Base-by-base conservation (phyloP, 768 basidiomycete species). In the Dendrothele bispora region DNA sequence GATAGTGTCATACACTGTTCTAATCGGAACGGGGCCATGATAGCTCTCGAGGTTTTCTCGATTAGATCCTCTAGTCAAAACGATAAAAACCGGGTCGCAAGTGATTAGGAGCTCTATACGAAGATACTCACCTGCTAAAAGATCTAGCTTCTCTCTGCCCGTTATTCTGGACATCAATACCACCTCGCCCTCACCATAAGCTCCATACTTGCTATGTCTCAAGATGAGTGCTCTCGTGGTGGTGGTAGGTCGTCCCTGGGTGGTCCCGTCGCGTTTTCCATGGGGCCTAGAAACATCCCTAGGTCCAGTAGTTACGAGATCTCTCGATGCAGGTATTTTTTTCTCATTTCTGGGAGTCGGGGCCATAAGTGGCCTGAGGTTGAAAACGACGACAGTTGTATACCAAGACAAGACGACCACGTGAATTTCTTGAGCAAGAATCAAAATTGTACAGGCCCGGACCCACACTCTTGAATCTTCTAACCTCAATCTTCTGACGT, bases 121-220 rank as follows among this genome's bases (percentile, higher is more conserved):
- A 45, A 36, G 32, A 17, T 27, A 64, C 69, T 49, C 58, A 86
- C 89, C 88, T 54, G 86, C 86, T 22, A 90, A 67, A 22, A 91
- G 74, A 61, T 88, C 87, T 22, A 91, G 72, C 58, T 91, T 91
- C 64, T 91, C 88, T 58, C 85, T 76, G 1, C 89, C 89, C 41
- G 76, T 82, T 51, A 88, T 77, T 59, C 75, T 85, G 20, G 69
- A 76, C 43, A 72, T 69, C 39, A 77, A 63, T 40, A 82, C 62
- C 39, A 89, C 20, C 63, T 89, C 86, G 17, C 87, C 86, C 4
- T 80, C 80, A 35, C 88, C 87, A 42, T 74, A 75, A 25, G 85
- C 73, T 7, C 86, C 88, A 65, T 84, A 66, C 58, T 88, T 90
- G 29, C 84, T 85, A 56, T 88, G 86, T 51, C 88, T 78, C 52